Base-by-base conservation (phyloP, 306 rosid genomes). In the Morella rubra region DNA sequence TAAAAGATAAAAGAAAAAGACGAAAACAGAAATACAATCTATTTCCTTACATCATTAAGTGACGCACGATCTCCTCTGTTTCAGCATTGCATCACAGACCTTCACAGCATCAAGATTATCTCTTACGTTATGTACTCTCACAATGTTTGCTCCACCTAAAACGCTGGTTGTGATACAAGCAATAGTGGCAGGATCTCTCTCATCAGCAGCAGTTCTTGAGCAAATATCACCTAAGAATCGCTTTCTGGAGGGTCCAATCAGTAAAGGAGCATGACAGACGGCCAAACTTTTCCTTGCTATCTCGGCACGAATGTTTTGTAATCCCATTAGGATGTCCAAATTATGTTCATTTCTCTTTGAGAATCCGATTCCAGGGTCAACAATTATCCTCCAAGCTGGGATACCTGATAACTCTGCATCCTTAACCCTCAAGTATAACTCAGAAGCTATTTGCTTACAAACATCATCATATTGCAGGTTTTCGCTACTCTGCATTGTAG, bases 361-460 rank as follows among this genome's bases (percentile, higher is more conserved):
- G 85, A 95, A 92, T 80, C 97, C 97, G 71, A 90, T 74, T 71
- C 97, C 99, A 6, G 97, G 96, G 77, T 95, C 97, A 72, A 90
- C 45, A 22, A 95, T 87, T 53, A 90, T 85, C 87, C 97, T 91
- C 97, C 97, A 92, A 16, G 93, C 93, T 7, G 97, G 97, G 66
- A 92, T 88, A 50, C 97, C 97, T n/a, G 84, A 83, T 19, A 81
- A 71, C 85, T 95, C 97, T 6, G 97, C 97, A 69, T 85, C 90
- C 80, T 82, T 84, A 54, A 90, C 77, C 71, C 84, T 69, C 0
- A 66, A 82, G 80, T 84, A 85, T 69, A 95, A 69, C 79, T 95
- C 97, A 10, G 84, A 87, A 55, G 92, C 91, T 80, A 95, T 76
- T 70, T 95, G 87, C 75, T 86, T 77, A 73, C 89, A 92, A 40